Conservation (phyloP, 75 land plant species). For the Gnetum montanum region DNA sequence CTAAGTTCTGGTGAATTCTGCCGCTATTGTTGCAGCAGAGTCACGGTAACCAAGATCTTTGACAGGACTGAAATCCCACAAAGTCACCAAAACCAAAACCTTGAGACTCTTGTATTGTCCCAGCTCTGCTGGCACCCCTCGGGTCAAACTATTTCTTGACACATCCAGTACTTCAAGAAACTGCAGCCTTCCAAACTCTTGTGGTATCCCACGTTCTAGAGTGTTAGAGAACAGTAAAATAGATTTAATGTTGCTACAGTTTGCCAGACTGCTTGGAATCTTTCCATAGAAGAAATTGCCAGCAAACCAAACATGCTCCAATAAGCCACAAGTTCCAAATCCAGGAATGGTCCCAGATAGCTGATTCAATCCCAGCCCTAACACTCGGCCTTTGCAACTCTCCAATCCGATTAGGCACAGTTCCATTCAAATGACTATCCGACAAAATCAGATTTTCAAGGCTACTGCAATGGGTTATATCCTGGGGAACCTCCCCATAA, state of each 20-base stretch:
- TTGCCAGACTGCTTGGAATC: constrained; percentile 40
- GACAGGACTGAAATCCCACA: constrained; percentile 1
- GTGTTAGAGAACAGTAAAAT: constrained; percentile 35
- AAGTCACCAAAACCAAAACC: constrained; percentile 17
- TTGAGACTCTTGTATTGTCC: constrained; percentile 30
- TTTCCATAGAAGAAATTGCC: constrained; percentile 32
- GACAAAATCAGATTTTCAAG: constrained; percentile 45
- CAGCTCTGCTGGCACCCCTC: constrained; percentile 26
- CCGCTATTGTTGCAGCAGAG: constrained; percentile 1
- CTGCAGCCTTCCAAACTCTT: constrained; percentile 36
- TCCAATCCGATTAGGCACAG: constrained; percentile 35
- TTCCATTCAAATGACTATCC: constrained; percentile 46
- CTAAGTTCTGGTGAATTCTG: no score
- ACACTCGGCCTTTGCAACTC: constrained; percentile 16
- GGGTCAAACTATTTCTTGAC: constrained; percentile 57
- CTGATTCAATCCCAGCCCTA: constrained; percentile 41
- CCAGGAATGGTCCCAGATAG: constrained; percentile 39
- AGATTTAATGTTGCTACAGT: constrained; percentile 31
- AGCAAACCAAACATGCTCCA: constrained; percentile 49
- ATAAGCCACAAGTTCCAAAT: constrained; percentile 23
- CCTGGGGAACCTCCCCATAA: constrained; percentile 31
- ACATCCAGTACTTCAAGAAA: constrained; percentile 49
- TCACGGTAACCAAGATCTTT: constrained; percentile 4
- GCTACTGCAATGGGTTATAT: constrained; percentile 10
- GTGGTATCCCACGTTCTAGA: constrained; percentile 47